Conservation (phyloP, 192 early-diverging fungal species). For the Lunasporangiospora selenospora region DNA sequence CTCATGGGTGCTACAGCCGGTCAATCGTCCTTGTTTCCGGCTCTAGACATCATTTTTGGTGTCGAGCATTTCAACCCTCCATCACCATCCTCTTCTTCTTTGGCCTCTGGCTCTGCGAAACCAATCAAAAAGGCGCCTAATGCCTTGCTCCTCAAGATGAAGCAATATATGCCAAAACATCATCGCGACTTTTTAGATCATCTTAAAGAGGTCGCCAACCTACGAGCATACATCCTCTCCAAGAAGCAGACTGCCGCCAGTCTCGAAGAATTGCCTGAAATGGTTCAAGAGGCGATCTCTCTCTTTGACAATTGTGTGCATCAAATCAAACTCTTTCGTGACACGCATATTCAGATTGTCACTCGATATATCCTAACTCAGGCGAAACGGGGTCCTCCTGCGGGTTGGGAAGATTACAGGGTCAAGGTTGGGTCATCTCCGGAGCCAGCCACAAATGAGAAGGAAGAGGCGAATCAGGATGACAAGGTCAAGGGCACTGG, state of each 20-base stretch:
- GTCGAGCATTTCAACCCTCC: conserved; percentile 69
- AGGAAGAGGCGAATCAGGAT: neutral
- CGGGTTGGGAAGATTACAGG: conserved; percentile 38
- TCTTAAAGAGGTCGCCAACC: conserved; percentile 61
- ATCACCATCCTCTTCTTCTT: neutral
- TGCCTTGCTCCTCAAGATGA: conserved; percentile 79
- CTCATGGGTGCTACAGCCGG: conserved; percentile 88
- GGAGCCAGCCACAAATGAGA: neutral
- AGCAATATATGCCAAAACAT: conserved; percentile 84
- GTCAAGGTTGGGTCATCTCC: conserved; percentile 3
- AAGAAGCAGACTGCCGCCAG: conserved; percentile 1
- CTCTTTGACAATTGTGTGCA: conserved; percentile 82
- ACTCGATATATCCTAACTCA: conserved; percentile 90
- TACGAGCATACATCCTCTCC: conserved; percentile 67
- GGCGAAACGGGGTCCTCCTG: conserved; percentile 60
- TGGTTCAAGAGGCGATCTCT: conserved; percentile 22
- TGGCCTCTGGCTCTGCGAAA: conserved; percentile 6
- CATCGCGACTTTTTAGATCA: conserved; percentile 87
- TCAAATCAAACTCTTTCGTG: conserved; percentile 85
- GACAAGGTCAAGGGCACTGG: conserved; percentile 69
- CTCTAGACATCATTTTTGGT: conserved; percentile 86
- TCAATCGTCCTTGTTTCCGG: conserved; percentile 88
- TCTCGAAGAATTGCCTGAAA: conserved; percentile 16
- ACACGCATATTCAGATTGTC: conserved; percentile 92
- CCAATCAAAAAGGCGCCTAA: conserved; percentile 53